phyloP scores from a whole-genome alignment of 805 yeast species.

The Nematodospora valgi region DNA sequence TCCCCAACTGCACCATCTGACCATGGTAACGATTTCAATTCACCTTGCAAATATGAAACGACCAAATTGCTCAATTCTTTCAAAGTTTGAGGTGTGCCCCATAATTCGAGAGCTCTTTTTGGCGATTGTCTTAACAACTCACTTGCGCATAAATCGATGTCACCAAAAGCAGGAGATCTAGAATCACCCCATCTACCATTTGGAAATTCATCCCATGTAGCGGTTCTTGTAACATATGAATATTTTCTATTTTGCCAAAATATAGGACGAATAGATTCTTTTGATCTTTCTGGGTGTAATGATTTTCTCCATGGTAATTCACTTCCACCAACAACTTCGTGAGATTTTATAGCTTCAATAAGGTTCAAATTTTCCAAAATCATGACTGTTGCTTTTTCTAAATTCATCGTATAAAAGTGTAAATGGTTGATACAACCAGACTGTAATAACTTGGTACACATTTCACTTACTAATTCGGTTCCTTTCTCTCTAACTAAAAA shows the following conservation, averaged over 20 bases:
- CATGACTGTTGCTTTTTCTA: constrained; percentile 89
- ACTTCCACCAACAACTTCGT: constrained; percentile 37
- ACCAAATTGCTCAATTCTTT: constrained; percentile 63
- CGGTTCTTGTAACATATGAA: constrained; percentile 83
- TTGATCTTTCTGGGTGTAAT: constrained; percentile 70
- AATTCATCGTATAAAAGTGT: constrained; percentile 96
- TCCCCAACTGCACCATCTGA: constrained; percentile 83
- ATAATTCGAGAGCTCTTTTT: constrained; percentile 72
- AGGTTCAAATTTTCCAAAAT: constrained; percentile 72
- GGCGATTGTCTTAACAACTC: constrained; percentile 80
- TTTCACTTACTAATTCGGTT: constrained; percentile 71
- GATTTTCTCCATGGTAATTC: constrained; percentile 89
- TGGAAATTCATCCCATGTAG: constrained; percentile 97
- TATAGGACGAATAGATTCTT: constrained; percentile 87
- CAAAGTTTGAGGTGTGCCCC: constrained; percentile 76
- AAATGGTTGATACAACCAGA: constrained; percentile 78
- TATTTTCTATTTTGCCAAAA: constrained; percentile 95
- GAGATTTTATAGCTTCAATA: constrained; percentile 40
- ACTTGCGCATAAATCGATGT: constrained; percentile 76
- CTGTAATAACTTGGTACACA: constrained; percentile 72
- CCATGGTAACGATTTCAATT: constrained; percentile 83
- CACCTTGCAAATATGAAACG: constrained; percentile 66
- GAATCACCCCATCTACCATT: constrained; percentile 99
- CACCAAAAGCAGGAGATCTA: constrained; percentile 95
- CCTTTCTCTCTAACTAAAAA: constrained; percentile 83